A percentile compares a stretch with the other conserved stretches of the same genome.
phyloP scores from a whole-genome alignment of 1,284 basidiomycete species.

The Termitomyces sp. region DNA sequence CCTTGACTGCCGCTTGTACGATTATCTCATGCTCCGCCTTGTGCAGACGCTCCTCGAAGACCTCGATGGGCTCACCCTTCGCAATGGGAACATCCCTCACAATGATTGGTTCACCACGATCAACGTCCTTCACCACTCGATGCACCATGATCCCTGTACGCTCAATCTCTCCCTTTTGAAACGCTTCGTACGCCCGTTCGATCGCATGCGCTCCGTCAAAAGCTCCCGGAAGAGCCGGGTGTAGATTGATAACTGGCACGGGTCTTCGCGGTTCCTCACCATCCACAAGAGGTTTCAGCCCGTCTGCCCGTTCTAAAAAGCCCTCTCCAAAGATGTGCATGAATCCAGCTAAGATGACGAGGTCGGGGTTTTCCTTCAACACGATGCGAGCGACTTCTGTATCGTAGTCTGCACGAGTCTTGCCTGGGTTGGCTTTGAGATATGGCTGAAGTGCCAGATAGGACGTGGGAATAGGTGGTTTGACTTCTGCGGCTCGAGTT shows the following conservation, averaged over 20 bases:
- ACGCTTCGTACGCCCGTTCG: constrained; percentile 85
- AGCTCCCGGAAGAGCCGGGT: constrained; percentile 91
- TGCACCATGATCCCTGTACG: constrained; percentile 92
- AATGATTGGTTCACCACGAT: constrained; percentile 84
- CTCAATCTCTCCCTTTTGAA: constrained; percentile 73
- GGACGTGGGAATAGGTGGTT: constrained; percentile 76
- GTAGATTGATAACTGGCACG: constrained; percentile 91
- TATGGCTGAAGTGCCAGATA: constrained; percentile 86
- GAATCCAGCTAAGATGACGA: constrained; percentile 94
- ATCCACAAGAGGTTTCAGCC: constrained; percentile 31
- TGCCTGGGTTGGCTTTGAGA: constrained; percentile 68
- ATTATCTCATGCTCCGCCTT: constrained; percentile 86
- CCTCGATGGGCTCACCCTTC: constrained; percentile 70
- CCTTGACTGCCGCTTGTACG: constrained; percentile 73
- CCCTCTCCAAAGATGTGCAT: constrained; percentile 69
- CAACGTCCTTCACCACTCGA: constrained; percentile 89
- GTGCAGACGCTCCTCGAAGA: constrained; percentile 80
- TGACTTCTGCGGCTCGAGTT: constrained; percentile 65
- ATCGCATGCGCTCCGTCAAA: constrained; percentile 95
- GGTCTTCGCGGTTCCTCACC: constrained; percentile 22
- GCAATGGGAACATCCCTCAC: constrained; percentile 75
- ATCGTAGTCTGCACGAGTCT: constrained; percentile 85
- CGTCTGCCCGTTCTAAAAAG: constrained; percentile 47
- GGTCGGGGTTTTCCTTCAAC: constrained; percentile 63
- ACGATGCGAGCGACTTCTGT: constrained; percentile 75